These are phyloP conservation scores for Stachybotrys elegans DNA, from an alignment of 2,329 filamentous ascomycete genomes.

Conservation along the genomic window DNA sequence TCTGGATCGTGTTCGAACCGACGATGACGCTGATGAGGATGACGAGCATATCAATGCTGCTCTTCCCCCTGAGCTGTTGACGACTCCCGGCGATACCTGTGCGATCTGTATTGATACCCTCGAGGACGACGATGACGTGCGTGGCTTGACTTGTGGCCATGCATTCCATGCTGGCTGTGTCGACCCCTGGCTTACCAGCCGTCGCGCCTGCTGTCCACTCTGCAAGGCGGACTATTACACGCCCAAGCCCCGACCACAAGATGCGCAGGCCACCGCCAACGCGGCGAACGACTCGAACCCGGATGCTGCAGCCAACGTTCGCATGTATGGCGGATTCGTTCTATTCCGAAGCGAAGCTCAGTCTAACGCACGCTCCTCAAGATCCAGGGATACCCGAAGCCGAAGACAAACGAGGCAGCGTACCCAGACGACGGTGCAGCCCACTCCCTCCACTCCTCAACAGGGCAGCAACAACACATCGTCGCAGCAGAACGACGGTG, in stretches of 20 bases:
- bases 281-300: constrained; percentile 15
- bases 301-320: constrained; percentile 33
- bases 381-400: not conserved
- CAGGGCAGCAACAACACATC: constrained; percentile 1
- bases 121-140: constrained; percentile 92
- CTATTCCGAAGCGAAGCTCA: no score
- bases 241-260: constrained; percentile 71
- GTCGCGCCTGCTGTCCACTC: constrained; percentile 90
- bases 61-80: constrained; percentile 73
- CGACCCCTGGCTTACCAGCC: constrained; percentile 92
- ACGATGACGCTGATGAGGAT: constrained; percentile 61
- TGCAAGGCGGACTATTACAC: constrained; percentile 98
- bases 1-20: constrained; percentile 38
- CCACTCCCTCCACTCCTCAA: constrained; percentile 3
- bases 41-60: constrained; percentile 81
- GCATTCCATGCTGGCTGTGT: constrained; percentile 95
- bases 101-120: constrained; percentile 94
- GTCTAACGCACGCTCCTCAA: no score
- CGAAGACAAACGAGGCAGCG: not conserved
- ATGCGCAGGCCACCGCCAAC: constrained; percentile 6
- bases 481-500: constrained; percentile 7
- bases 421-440: constrained; percentile 9
- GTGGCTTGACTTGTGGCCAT: constrained; percentile 92
- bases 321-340: no score
- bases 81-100: constrained; percentile 83